phyloP scores from a whole-genome alignment of 305 asterid genomes.

The Rubia balearica region DNA sequence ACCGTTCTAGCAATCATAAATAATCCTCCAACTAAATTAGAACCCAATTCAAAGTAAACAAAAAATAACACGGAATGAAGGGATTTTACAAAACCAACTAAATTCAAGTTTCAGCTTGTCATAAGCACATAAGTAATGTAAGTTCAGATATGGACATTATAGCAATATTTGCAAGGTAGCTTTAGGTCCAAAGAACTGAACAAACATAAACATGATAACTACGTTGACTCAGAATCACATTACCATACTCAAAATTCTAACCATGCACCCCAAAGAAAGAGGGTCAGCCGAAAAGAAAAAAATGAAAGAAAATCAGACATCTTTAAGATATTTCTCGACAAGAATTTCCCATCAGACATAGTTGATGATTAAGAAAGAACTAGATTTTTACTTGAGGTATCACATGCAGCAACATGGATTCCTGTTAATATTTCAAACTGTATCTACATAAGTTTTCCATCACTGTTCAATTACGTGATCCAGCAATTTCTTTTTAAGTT shows the following conservation, averaged over 20 bases:
- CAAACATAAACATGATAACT: background rate
- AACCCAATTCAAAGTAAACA: constrained; percentile 6
- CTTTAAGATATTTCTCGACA: background rate
- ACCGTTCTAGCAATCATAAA: constrained; percentile 46
- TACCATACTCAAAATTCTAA: background rate
- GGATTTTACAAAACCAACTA: background rate
- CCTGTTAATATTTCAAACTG: background rate
- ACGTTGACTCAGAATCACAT: background rate
- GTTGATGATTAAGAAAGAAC: background rate
- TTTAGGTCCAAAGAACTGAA: background rate
- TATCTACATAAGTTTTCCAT: background rate
- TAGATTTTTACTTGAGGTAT: background rate
- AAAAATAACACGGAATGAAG: background rate
- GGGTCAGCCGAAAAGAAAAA: no score
- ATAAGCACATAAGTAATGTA: background rate
- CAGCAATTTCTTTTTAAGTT: background rate
- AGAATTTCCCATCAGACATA: background rate
- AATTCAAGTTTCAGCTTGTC: background rate
- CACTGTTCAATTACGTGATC: background rate
- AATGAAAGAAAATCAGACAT: background rate
- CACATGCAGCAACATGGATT: background rate
- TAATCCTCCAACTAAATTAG: constrained; percentile 2
- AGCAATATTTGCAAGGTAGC: background rate
- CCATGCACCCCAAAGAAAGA: background rate
- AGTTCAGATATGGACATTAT: background rate